These are phyloP conservation scores for Leishmania major DNA, from an alignment of 208 protist genomes.

Conservation along the genomic window DNA sequence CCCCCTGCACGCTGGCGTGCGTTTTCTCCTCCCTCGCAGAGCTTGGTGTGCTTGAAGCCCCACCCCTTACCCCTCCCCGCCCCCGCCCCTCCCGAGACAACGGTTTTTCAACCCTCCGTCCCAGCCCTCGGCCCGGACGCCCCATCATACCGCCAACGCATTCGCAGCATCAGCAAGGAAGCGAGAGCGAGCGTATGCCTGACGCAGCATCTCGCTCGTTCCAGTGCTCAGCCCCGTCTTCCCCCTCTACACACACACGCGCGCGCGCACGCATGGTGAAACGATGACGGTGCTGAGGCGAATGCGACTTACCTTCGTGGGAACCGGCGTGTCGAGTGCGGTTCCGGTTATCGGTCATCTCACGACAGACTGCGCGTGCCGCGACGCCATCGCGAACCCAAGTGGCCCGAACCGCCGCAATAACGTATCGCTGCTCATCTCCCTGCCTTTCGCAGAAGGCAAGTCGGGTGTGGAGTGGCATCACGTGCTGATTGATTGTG, in stretches of 20 bases:
- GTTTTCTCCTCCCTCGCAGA: neutral
- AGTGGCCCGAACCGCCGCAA: conserved; percentile 72
- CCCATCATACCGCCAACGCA: no score
- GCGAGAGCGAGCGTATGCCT: no score
- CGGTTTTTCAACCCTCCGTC: neutral
- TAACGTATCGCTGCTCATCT: conserved; percentile 82
- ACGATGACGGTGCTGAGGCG: neutral
- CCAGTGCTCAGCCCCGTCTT: neutral
- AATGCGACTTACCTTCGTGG: conserved; percentile 62
- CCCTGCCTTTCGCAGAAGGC: conserved; percentile 27
- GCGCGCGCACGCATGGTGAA: neutral
- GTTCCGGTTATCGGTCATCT: conserved; percentile 88
- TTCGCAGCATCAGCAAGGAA: no score
- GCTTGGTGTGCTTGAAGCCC: neutral
- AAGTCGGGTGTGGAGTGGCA: conserved; percentile 23
- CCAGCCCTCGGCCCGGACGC: neutral
- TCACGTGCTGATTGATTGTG: conserved; percentile 82
- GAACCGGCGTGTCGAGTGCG: conserved; percentile 76
- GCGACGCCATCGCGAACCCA: conserved; percentile 61
- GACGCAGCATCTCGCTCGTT: neutral
- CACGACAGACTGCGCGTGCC: conserved; percentile 66
- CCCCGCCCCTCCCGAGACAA: neutral
- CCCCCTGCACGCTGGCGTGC: neutral
- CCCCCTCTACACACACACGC: neutral
- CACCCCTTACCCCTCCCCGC: neutral